phyloP scores from a whole-genome alignment of 768 basidiomycete genomes.

The Hericium coralloides region DNA sequence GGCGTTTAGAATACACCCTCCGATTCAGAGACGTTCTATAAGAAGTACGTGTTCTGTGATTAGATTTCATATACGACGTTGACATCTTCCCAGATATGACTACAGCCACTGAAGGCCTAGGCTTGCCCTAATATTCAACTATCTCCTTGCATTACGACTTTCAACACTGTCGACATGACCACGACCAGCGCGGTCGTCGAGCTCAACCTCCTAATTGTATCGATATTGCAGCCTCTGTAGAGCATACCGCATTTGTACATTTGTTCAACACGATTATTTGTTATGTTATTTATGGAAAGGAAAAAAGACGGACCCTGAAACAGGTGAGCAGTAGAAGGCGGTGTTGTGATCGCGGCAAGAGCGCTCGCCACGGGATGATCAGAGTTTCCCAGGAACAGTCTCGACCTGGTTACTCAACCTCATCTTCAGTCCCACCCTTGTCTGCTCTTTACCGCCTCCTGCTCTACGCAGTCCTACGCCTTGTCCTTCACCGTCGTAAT shows the following conservation, averaged over 20 bases:
- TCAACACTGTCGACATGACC: too few relatives aligned
- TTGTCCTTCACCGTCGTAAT: neutral
- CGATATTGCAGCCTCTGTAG: neutral
- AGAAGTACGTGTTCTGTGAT: slow-evolving; percentile 43
- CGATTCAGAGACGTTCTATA: slow-evolving; percentile 81
- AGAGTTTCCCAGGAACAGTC: neutral
- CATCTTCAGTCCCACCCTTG: neutral
- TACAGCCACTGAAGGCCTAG: slow-evolving; percentile 26
- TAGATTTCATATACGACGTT: neutral
- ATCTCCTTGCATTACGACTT: too few relatives aligned
- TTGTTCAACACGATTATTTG: neutral
- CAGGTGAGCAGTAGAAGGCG: neutral
- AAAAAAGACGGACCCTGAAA: too few relatives aligned
- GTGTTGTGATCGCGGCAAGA: neutral
- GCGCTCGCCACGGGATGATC: neutral
- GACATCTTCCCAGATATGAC: slow-evolving; percentile 33
- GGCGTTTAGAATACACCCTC: slow-evolving; percentile 43
- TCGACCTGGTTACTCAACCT: neutral
- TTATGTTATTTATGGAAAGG: too few relatives aligned
- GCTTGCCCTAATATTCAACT: too few relatives aligned
- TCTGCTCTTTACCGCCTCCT: neutral
- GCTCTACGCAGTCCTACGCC: neutral
- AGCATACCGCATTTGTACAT: neutral
- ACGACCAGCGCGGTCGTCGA: neutral
- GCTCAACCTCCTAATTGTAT: neutral